Evolutionary conservation across 2,329 filamentous ascomycete species (phyloP).

Genomic region (Aspergillus ochraceus): DNA sequence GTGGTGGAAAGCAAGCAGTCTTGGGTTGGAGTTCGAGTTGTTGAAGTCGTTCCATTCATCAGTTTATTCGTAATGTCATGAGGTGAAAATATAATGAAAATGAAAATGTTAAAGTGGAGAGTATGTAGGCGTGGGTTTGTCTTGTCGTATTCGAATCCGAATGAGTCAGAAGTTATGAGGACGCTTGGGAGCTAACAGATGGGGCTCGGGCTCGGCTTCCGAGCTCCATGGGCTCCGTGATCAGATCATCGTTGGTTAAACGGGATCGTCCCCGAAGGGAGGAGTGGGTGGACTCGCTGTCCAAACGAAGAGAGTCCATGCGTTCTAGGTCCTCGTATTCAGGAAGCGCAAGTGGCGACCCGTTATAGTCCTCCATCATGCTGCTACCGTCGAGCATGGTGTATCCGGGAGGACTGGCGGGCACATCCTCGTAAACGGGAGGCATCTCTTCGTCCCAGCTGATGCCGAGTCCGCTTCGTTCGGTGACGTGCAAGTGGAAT

Average conservation of each 20-base stretch:
- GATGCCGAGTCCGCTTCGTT: constrained; percentile 82
- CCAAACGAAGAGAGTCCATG: constrained; percentile 38
- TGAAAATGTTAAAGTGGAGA: not conserved
- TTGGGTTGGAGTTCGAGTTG: not conserved
- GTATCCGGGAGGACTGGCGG: constrained; percentile 77
- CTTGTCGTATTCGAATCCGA: not conserved
- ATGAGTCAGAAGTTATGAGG: constrained; percentile 4
- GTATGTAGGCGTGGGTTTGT: not conserved
- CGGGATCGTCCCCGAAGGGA: constrained; percentile 28
- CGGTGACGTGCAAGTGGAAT: constrained; percentile 79
- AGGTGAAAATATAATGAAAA: not conserved
- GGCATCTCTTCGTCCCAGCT: constrained; percentile 97
- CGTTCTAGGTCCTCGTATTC: constrained; percentile 50
- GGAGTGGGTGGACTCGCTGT: constrained; percentile 33
- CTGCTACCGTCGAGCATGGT: constrained; percentile 42
- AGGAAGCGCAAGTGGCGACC: constrained; percentile 40
- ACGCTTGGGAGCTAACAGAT: constrained; percentile 14
- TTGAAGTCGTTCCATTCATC: constrained; percentile 9
- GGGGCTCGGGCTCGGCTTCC: constrained; percentile 14
- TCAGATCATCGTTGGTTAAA: constrained; percentile 36
- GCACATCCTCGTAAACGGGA: constrained; percentile 91
- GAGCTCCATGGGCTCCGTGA: constrained; percentile 12
- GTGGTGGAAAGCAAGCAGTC: constrained; percentile 2
- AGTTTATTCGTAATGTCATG: constrained; percentile 9
- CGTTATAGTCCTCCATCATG: constrained; percentile 49